Percentiles rank a stretch among this genome's conserved stretches.
These are phyloP conservation scores for Hericium coralloides DNA, from an alignment of 768 basidiomycete species.

Conservation along the genomic window DNA sequence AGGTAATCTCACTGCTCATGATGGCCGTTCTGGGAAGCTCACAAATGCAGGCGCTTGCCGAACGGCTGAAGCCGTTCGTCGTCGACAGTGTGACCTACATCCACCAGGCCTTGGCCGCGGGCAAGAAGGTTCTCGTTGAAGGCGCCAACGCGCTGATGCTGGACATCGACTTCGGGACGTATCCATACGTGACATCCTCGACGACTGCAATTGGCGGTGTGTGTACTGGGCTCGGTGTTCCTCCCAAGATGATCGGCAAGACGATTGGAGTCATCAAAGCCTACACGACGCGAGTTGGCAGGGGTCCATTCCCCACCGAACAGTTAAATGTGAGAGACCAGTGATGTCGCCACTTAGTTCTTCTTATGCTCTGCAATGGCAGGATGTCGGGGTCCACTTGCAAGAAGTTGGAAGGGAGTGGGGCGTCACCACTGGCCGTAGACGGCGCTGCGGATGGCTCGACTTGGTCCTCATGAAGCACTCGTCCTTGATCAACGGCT, in stretches of 20 bases:
- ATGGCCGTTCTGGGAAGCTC: not conserved
- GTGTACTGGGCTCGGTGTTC: slow-evolving; percentile 95
- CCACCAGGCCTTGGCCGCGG: slow-evolving; percentile 64
- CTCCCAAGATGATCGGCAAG: slow-evolving; percentile 80
- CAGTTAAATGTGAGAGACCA: slow-evolving; percentile 66
- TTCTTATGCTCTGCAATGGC: slow-evolving; percentile 4
- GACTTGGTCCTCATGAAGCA: slow-evolving; percentile 93
- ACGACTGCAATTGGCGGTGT: slow-evolving; percentile 92
- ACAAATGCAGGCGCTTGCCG: slow-evolving; percentile 58
- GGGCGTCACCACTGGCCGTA: slow-evolving; percentile 87
- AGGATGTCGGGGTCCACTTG: slow-evolving; percentile 78
- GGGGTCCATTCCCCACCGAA: slow-evolving; percentile 96
- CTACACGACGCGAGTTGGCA: slow-evolving; percentile 97
- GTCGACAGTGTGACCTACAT: slow-evolving; percentile 82
- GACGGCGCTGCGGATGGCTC: slow-evolving; percentile 94
- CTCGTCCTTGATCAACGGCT: slow-evolving; percentile 92
- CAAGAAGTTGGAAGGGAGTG: slow-evolving; percentile 93
- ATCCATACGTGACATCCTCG: slow-evolving; percentile 95
- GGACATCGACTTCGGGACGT: slow-evolving; percentile 96
- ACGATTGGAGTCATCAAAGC: slow-evolving; percentile 94
- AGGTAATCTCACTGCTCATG: slow-evolving; percentile 35
- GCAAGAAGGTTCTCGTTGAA: slow-evolving; percentile 85
- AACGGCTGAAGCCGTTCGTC: slow-evolving; percentile 79
- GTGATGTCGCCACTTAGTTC: not conserved
- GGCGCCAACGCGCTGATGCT: slow-evolving; percentile 99